Evolutionary conservation across 768 basidiomycete genomes (phyloP), one percentile per base, ranked within the genome.

Genomic region (Tricholoma matsutake): DNA sequence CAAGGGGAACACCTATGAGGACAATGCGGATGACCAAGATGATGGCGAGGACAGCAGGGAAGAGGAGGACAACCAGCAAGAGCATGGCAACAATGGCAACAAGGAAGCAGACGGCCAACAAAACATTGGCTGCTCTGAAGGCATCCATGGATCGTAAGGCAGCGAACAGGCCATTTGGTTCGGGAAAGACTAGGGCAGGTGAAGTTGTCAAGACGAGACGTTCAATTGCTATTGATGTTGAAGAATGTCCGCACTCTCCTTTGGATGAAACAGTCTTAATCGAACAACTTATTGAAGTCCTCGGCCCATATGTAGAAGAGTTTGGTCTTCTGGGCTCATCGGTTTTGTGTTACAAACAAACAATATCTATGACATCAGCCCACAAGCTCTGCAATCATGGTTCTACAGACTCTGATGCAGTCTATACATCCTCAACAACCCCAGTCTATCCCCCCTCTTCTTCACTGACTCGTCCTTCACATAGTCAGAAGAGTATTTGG

Each of bases 401-500:
- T 35, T 75, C 75, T 10, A 69, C 73, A 16, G 74, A 75, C 47
- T 69, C 69, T 13, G 63, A 65, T 32, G 64, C 66, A 25, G 68
- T 69, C 6, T 65, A 68, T 14, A 56, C 64, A 2, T 63, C 66
- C 14, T 63, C 68, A 8, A 64, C 69, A 11, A 49, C 65, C 3
- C 49, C 61, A 13, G 70, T 62, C 34, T 75, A 72, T 47, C 72
- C 74, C 10, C 68, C 67, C n/a, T 56, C 67, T 28, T 64, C 66
- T 18, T 61, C 67, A 2, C 62, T 60, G 9, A 61, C 20, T 32
- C 57, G 59, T 4, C 56, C 61, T 6, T 49, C 51, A 16, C 62
- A 58, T 9, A 45, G 63, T 14, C 64, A 69, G 25, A 69, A 69
- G 63, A 88, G 89, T 0, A 72, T 94, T 8, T 94, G 91, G 91